Base-by-base conservation (phyloP, 352 stramenopile species). In the Thalassiosira mediterranea region DNA sequence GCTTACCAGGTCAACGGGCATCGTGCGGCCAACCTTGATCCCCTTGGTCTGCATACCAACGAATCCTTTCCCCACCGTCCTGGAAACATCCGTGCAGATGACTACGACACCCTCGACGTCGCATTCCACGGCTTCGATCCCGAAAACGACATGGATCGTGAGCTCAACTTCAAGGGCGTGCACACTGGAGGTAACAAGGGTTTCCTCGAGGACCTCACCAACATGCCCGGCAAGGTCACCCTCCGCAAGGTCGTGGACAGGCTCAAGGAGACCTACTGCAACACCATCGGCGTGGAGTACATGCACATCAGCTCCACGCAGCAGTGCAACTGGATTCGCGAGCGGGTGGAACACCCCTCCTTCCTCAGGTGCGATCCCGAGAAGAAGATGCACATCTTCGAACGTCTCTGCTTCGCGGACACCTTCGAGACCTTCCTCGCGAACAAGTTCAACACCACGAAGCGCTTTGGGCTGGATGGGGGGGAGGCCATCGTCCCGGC, bases 391-490 rank as follows among this genome's bases (percentile, higher is more conserved):
- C 95, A 98, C 84, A 97, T 99, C 76, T 94, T 97, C 51, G 96
- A 98, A 76, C 92, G 96, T n/a, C 79, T 99, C 13, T 96, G 95
- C 54, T 98, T 97, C 84, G 97, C 96, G 7, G 96, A 99, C 68
- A 96, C 96, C n/a, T 99, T 99, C 88, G 97, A 99, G 75, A 97
- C 91, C 34, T 99, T 99, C 88, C 90, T 99, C 8, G 96, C 94
- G 0, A 91, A 97, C 76, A 99, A 99, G 86, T 99, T 98, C 90
- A 99, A 98, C 88, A 99, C 96, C 21, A 97, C 96, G 59, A 99
- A 99, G 82, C 93, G 97, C 19, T 99, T 99, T 83, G 98, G 96
- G 13, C 93, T 99, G 49, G 97, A 99, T 91, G 97, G 97, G 8
- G 94, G 94, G 29, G 97, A 99, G 90, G 95, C 93, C 10, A 90